phyloP scores from a whole-genome alignment of 2,329 filamentous ascomycete species.

The Arthrobotrys megalospora region DNA sequence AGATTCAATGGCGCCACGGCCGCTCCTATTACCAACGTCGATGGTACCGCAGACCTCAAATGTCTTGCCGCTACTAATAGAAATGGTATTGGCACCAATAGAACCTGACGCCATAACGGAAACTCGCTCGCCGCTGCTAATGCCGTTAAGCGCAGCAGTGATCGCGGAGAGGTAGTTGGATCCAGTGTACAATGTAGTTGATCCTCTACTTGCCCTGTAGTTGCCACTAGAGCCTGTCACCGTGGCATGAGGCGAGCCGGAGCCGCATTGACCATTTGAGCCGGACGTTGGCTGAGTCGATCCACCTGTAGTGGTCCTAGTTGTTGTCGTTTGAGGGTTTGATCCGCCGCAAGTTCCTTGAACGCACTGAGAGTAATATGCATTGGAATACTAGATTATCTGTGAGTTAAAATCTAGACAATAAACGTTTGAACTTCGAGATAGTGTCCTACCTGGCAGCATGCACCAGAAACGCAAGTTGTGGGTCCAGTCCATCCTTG shows the following conservation, averaged over 20 bases:
- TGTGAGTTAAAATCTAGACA: neutral
- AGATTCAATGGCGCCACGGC: constrained; percentile 73
- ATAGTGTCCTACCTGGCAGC: constrained; percentile 64
- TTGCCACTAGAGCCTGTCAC: constrained; percentile 70
- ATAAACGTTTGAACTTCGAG: neutral
- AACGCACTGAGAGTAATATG: constrained; percentile 69
- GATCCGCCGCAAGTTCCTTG: constrained; percentile 24
- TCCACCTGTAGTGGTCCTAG: constrained; percentile 14
- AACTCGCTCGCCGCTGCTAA: constrained; percentile 72
- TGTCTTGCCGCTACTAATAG: constrained; percentile 71
- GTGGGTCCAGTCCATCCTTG: constrained; percentile 66
- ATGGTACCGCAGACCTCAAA: constrained; percentile 75
- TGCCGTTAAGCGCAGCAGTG: constrained; percentile 72
- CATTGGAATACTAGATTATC: constrained; percentile 65
- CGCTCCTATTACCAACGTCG: constrained; percentile 68
- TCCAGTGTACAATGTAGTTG: constrained; percentile 71
- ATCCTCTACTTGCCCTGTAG: constrained; percentile 70
- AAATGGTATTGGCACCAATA: constrained; percentile 72
- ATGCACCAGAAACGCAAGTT: constrained; percentile 68
- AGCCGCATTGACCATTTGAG: neutral
- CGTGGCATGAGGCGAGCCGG: neutral
- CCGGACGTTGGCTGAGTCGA: constrained; percentile 1
- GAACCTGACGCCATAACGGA: constrained; percentile 73
- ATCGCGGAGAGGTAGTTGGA: constrained; percentile 73
- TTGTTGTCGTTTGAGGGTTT: constrained; percentile 19